Conservation (phyloP, 495 filamentous ascomycete genomes). For the Daldinia vernicosa region DNA sequence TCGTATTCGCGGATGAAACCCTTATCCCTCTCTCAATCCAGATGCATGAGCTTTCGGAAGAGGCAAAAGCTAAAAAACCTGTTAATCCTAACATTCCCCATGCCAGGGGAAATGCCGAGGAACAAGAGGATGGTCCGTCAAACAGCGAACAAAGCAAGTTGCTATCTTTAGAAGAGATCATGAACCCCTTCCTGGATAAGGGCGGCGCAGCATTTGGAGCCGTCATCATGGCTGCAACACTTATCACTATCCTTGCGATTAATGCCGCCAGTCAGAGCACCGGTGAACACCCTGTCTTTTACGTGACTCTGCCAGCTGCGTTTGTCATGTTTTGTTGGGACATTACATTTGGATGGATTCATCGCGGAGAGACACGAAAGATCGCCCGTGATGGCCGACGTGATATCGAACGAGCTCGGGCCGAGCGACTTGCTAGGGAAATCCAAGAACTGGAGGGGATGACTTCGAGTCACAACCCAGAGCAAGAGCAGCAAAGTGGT, state of each 20-base stretch:
- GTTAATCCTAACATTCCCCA: constrained; percentile 74
- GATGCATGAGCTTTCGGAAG: constrained; percentile 71
- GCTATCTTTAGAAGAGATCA: constrained; percentile 71
- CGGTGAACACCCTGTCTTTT: constrained; percentile 63
- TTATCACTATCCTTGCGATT: constrained; percentile 65
- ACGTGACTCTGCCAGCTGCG: constrained; percentile 69
- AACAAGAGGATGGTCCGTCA: constrained; percentile 56
- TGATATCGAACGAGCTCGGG: constrained; percentile 58
- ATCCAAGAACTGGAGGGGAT: constrained; percentile 17
- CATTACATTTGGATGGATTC: constrained; percentile 64
- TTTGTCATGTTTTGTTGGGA: constrained; percentile 71
- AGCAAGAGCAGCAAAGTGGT: not conserved
- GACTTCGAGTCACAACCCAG: not conserved
- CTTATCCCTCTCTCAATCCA: constrained; percentile 70
- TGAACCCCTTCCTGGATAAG: constrained; percentile 75
- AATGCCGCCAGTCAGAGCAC: constrained; percentile 62
- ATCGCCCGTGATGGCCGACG: constrained; percentile 64
- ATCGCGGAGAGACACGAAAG: constrained; percentile 65
- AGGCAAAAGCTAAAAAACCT: constrained; percentile 60
- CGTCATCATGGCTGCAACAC: constrained; percentile 67
- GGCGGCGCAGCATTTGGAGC: constrained; percentile 66
- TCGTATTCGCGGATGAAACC: constrained; percentile 67
- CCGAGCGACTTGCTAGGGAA: constrained; percentile 43
- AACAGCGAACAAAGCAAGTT: constrained; percentile 60
- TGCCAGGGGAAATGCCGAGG: constrained; percentile 63